These are phyloP conservation scores for Phaseolus coccineus DNA, from an alignment of 331 rosid species.

Conservation along the genomic window DNA sequence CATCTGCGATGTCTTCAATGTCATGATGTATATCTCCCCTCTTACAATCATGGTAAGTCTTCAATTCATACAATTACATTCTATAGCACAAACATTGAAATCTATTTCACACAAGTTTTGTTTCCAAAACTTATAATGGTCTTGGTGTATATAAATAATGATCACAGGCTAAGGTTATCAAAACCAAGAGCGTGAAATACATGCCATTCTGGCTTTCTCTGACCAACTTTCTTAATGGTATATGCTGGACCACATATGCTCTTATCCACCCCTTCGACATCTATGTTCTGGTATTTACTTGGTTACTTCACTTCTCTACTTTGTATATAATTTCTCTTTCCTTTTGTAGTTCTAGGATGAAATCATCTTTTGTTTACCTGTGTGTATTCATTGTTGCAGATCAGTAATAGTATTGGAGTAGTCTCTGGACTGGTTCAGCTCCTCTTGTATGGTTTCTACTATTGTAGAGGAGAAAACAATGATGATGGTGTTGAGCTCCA, in stretches of 20 bases:
- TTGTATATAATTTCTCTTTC: background rate
- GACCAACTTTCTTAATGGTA: conserved; percentile 68
- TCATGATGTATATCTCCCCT: conserved; percentile 77
- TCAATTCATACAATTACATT: background rate
- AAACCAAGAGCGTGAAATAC: conserved; percentile 67
- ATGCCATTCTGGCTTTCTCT: conserved; percentile 81
- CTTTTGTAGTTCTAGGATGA: background rate
- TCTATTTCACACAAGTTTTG: background rate
- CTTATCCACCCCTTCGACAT: conserved; percentile 68
- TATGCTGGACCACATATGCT: conserved; percentile 75
- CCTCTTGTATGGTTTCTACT: conserved; percentile 30
- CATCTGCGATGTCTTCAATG: conserved; percentile 67
- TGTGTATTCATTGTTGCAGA: conserved; percentile 45
- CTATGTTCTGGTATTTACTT: conserved; percentile 60
- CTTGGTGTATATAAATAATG: background rate
- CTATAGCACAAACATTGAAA: background rate
- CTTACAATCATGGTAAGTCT: conserved; percentile 72
- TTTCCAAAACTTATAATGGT: background rate
- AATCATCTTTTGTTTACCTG: background rate
- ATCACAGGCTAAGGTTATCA: conserved; percentile 61
- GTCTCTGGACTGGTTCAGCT: conserved; percentile 55
- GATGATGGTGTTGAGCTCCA: background rate
- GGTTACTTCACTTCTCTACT: background rate
- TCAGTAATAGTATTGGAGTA: conserved; percentile 76
- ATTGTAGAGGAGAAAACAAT: background rate